Conservation (phyloP, 805 yeast genomes). For the Wickerhamomyces tratensis region DNA sequence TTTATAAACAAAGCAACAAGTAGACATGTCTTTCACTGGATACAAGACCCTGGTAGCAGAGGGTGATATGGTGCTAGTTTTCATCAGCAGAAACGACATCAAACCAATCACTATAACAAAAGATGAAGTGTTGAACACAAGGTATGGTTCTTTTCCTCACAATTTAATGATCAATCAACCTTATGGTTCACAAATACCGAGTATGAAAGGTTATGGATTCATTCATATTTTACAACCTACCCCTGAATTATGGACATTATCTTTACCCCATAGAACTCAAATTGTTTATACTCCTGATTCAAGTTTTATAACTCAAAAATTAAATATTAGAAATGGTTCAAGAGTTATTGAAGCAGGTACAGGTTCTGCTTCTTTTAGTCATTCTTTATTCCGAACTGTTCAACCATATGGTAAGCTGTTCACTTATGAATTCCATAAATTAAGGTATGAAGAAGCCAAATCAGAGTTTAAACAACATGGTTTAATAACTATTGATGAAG, state of each 20-base stretch:
- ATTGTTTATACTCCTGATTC: constrained; percentile 96
- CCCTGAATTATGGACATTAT: constrained; percentile 93
- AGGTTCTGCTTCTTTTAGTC: constrained; percentile 94
- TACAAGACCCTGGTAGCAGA: constrained; percentile 67
- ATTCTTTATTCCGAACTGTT: constrained; percentile 79
- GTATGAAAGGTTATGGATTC: constrained; percentile 71
- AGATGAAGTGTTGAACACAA: constrained; percentile 64
- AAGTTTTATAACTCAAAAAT: constrained; percentile 76
- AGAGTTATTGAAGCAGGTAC: constrained; percentile 95
- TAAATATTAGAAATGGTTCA: constrained; percentile 64
- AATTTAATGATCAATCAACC: constrained; percentile 67
- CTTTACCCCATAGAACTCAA: constrained; percentile 95
- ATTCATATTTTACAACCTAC: constrained; percentile 85
- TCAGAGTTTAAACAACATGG: constrained; percentile 71
- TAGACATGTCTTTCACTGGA: constrained; percentile 28
- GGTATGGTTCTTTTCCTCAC: constrained; percentile 89
- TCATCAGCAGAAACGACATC: constrained; percentile 71
- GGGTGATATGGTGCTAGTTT: constrained; percentile 81
- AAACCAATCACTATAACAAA: constrained; percentile 59
- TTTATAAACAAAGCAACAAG: too few relatives aligned
- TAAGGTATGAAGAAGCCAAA: constrained; percentile 70
- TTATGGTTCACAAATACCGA: constrained; percentile 80
- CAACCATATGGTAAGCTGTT: constrained; percentile 46
- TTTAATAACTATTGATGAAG: constrained; percentile 21
- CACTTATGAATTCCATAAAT: constrained; percentile 88